Percentiles rank a stretch among this genome's conserved stretches.
Conservation (phyloP, 345 rosid genomes). For the Populus ilicifolia region DNA sequence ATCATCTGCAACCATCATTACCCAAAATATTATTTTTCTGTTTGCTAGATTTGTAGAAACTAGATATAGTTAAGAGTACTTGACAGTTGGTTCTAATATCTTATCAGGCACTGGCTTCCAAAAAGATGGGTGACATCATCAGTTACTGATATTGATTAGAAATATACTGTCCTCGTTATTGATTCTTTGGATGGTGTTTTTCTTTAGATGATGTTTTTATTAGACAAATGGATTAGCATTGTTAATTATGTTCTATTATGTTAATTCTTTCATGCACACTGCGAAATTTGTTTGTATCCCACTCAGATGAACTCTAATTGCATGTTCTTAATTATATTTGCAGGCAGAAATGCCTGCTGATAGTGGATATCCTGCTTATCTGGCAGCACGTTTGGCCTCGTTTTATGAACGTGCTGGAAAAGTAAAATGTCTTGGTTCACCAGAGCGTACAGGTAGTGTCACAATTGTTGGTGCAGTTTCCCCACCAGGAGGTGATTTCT, state of each 20-base stretch:
- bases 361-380: conserved; percentile 99
- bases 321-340: conserved; percentile 25
- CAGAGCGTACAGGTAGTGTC: conserved; percentile 97
- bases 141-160: neutral
- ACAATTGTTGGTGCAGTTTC: conserved; percentile 99
- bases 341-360: conserved; percentile 99
- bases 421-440: conserved; percentile 97
- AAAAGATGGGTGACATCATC: neutral
- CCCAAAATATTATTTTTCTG: neutral
- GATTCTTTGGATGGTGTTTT: neutral
- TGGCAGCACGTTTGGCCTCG: conserved; percentile 97
- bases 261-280: neutral
- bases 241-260: neutral
- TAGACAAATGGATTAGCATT: neutral
- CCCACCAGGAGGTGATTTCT: conserved; percentile 99
- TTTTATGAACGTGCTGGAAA: conserved; percentile 99
- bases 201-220: neutral
- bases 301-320: conserved; percentile 1
- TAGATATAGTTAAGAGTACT: neutral
- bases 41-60: neutral
- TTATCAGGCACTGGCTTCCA: neutral
- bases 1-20: neutral
- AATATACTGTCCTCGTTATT: neutral
- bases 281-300: neutral
- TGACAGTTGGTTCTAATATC: neutral